Conservation (phyloP, 2,329 filamentous ascomycete genomes). For the Aureobasidium sp. region DNA sequence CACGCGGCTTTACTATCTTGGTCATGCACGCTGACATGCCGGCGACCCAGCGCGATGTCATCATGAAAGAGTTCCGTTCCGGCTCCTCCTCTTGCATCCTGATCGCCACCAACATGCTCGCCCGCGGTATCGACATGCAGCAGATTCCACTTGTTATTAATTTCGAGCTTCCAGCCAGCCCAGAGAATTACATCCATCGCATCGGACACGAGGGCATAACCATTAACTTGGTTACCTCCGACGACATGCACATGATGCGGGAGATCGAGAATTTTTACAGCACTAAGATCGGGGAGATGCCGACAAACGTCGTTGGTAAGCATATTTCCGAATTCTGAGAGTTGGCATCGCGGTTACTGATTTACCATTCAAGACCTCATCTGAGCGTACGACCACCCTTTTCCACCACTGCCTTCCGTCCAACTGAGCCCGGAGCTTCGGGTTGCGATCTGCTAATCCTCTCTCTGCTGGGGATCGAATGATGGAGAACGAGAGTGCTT, state of each 20-base stretch:
- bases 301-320: constrained; percentile 73
- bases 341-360: not conserved
- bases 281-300: constrained; percentile 99
- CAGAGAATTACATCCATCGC: constrained; percentile 99
- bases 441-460: no score
- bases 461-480: no score
- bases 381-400: not conserved
- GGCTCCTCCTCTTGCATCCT: constrained; percentile 94
- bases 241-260: constrained; percentile 99
- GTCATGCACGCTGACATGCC: constrained; percentile 99
- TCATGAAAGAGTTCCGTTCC: constrained; percentile 99
- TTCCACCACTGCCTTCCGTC: not conserved
- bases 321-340: constrained; percentile 13
- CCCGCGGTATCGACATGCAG: constrained; percentile 99
- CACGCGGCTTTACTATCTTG: constrained; percentile 97
- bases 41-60: constrained; percentile 92
- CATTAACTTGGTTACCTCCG: constrained; percentile 99
- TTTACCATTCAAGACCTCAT: not conserved
- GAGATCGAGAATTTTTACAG: constrained; percentile 99
- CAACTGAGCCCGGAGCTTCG: not conserved
- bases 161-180: constrained; percentile 97
- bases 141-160: constrained; percentile 99
- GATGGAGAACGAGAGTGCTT: no score
- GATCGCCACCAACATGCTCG: constrained; percentile 94
- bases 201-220: constrained; percentile 99